A percentile compares a stretch with the other conserved stretches of the same genome.
Evolutionary conservation across 306 rosid genomes (phyloP).

Genomic region (Vigna unguiculata): DNA sequence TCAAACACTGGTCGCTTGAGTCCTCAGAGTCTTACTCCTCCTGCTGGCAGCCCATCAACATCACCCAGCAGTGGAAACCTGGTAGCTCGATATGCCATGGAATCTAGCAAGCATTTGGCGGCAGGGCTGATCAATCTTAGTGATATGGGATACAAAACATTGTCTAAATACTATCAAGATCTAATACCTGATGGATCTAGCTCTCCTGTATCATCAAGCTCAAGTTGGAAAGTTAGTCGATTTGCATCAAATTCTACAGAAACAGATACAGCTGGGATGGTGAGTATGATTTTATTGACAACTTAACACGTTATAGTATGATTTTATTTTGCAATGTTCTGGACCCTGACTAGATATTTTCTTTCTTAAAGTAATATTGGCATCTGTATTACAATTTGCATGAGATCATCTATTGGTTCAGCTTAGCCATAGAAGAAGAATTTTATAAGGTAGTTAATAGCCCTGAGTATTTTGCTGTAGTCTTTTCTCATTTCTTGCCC

Average conservation of each 20-base stretch:
- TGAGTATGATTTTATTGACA: conserved; percentile 59
- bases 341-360: conserved; percentile 50
- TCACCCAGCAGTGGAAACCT: conserved; percentile 89
- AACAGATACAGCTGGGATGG: conserved; percentile 86
- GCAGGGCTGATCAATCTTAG: conserved; percentile 84
- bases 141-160: conserved; percentile 93
- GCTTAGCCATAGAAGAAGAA: conserved; percentile 58
- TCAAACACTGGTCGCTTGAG: conserved; percentile 79
- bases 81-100: conserved; percentile 98
- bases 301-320: conserved; percentile 28
- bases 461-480: conserved; percentile 35
- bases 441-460: conserved; percentile 56
- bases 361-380: conserved; percentile 50
- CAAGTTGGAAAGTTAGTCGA: conserved; percentile 80
- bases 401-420: conserved; percentile 57
- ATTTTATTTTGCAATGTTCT: conserved; percentile 43
- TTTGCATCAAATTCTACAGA: conserved; percentile 71
- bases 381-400: conserved; percentile 53
- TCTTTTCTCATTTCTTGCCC: not conserved
- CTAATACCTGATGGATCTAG: conserved; percentile 86
- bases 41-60: conserved; percentile 90
- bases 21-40: conserved; percentile 93
- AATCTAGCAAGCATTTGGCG: conserved; percentile 96
- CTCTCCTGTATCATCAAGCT: conserved; percentile 86
- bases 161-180: conserved; percentile 94